Evolutionary conservation across 129 eudicot genomes (phyloP), one percentile per base, ranked within the genome.

Genomic region (carrot (Daucus carota)): DNA sequence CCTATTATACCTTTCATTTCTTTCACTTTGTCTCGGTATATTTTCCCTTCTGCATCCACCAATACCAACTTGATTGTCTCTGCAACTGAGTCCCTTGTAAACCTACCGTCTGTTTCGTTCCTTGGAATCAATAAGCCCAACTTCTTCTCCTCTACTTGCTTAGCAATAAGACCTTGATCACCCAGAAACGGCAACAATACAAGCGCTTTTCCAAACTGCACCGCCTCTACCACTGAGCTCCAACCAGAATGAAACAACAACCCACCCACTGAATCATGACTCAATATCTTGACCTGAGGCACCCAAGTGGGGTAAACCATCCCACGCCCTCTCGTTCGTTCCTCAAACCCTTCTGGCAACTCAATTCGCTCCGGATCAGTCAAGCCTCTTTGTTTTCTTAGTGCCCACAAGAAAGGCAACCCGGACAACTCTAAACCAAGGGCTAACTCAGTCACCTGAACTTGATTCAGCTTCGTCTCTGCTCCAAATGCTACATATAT

Each of bases 281-380:
- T 72, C 73, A 79, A 13, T 59, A 79, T 73, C 72, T 45, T 79
- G 28, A 57, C 11, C 32, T 79, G 82, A 44, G 82, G 82, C 57
- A 54, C 82, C 82, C 82, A 79, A 32, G 50, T 73, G 14, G 78
- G 73, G 65, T 71, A 73, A 38, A 79, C 67, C 73, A 73, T 16
- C 29, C 78, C 78, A 18, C 67, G 65, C 22, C 62, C 78, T 32
- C 45, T 73, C 2, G 67, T 73, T 34, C 74, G 34, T 48, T 62
- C 73, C 24, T 79, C 67, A 33, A 79, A 79, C 40, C 82, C 82
- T 6, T 79, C 73, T 17, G 78, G 82, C 12, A 79, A 45, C 48
- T 36, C 57, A 16, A 20, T 24, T 13, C n/a, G 7, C 20, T 65
- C 63, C 8, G 72, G 41, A 34, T 76, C 57, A 12, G 8, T 17